Evolutionary conservation across 192 early-diverging fungal species (phyloP), one percentile per base, ranked within the genome.

Genomic region (Podila verticillata): DNA sequence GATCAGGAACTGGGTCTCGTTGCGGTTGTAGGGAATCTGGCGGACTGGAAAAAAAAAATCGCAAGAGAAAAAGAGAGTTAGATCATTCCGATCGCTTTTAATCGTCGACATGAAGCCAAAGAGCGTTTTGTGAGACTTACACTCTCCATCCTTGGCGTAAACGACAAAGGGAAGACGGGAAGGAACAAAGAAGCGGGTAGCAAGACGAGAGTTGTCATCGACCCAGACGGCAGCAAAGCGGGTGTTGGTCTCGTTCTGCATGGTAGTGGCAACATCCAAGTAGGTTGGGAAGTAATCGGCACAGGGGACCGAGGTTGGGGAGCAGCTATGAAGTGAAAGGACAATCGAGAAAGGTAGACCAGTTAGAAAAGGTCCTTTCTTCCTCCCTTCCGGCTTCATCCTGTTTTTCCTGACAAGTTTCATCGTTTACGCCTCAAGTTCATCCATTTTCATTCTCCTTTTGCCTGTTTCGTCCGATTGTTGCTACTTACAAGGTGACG

Each of bases 131-230:
- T 62, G 0, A 15, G 13, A 44, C 64, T 48, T 79, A 79, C 75
- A 80, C 6, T 68, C 70, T 35, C 77, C 77, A 72, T 80, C 77
- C 65, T 80, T 80, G 65, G 77, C 77, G 22, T 80, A 72, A 56
- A 80, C 17, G 26, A 80, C 51, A 58, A 60, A 72, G 9, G 77
- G 77, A 49, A 80, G 77, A 65, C 77, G 77, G 35, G 77, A 65
- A 54, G 77, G 77, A 56, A 72, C 30, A 51, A 80, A 68, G 70
- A 80, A 80, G 29, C 77, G 77, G 20, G 77, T 70, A 29, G 77
- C 24, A 22, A 80, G 32, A 56, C 64, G 77, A 36, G 77, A 30
- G 24, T 63, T 72, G 24, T 80, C 70, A 36, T 80, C 77, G 20
- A 80, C 77, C 77, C 77, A 80, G 54, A 80, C 70, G 5, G 66